These are phyloP conservation scores for Drosera spatulata DNA, from an alignment of 179 eudicot genomes.

Conservation along the genomic window DNA sequence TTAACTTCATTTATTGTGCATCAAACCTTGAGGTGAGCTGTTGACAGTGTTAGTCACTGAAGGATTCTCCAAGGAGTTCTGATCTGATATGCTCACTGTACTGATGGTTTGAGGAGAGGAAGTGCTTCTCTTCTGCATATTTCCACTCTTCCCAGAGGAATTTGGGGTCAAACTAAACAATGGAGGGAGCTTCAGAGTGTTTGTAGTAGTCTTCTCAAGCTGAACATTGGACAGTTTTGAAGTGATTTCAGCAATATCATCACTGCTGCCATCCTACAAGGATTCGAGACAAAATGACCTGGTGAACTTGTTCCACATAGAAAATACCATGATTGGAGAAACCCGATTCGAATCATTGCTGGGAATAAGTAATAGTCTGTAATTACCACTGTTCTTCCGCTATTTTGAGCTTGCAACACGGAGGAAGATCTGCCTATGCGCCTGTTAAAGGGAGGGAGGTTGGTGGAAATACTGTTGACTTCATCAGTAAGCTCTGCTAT, in stretches of 20 bases:
- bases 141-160: slow-evolving; percentile 69
- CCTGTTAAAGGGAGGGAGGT: slow-evolving; percentile 36
- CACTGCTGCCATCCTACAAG: slow-evolving; percentile 44
- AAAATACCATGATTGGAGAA: background rate
- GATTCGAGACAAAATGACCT: background rate
- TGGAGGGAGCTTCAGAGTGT: slow-evolving; percentile 84
- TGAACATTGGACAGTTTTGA: slow-evolving; percentile 52
- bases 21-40: slow-evolving; percentile 47
- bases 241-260: slow-evolving; percentile 55
- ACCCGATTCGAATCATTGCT: background rate
- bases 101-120: slow-evolving; percentile 34
- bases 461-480: slow-evolving; percentile 56
- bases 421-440: slow-evolving; percentile 40
- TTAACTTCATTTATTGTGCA: background rate
- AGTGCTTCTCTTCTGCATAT: slow-evolving; percentile 36
- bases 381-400: slow-evolving; percentile 52
- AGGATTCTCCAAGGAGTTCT: slow-evolving; percentile 32
- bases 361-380: background rate
- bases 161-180: slow-evolving; percentile 80
- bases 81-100: slow-evolving; percentile 42
- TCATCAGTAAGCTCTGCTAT: slow-evolving; percentile 72
- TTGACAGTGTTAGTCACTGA: slow-evolving; percentile 29
- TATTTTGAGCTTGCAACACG: slow-evolving; percentile 63
- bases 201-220: slow-evolving; percentile 63
- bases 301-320: background rate